Evolutionary conservation across 345 rosid species (phyloP), one percentile per base, ranked within the genome.

Genomic region (Linum lewisii): DNA sequence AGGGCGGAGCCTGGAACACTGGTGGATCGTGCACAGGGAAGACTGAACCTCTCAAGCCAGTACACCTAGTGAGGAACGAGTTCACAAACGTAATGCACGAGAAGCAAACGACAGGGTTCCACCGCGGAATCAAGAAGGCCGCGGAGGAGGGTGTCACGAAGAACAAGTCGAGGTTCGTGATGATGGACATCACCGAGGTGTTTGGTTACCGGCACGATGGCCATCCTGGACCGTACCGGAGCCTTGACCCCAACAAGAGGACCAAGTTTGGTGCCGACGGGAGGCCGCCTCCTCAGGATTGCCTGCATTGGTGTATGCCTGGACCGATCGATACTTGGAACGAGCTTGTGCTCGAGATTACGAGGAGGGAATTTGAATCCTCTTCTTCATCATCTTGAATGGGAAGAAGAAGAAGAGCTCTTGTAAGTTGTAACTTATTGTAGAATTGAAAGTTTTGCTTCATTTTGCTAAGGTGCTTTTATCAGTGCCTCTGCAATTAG

Each of bases 251-350:
- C 14, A 82, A 89, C 38, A 89, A 85, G 77, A 69, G 77, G 62
- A 85, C 94, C 8, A 81, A 85, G 75, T 88, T 95, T 0, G 81
- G 95, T 21, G 83, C 90, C 0, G 82, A 84, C 59, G 97, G 97
- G 58, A 79, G 45, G 73, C 99, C 99, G 18, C 97, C 96, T 0
- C 92, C 97, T 0, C 97, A 93, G 69, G 97, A 93, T 68, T 93
- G 99, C 84, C 72, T 93, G 57, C 99, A 93, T 73, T 93, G 99
- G 99, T 93, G 97, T 84, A 89, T 93, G 99, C 95, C 97, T 0
- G 99, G 99, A 18, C 97, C 99, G 0, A 91, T 93, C 0, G 99
- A 93, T 68, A 82, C 83, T 22, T 93, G 99, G 97, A 93, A 93
- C 36, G 99, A 93, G 65, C 66, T 93, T 52, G 95, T 89, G 65